Conservation (phyloP, 352 stramenopile genomes). For the Phytophthora fragariaefolia region DNA sequence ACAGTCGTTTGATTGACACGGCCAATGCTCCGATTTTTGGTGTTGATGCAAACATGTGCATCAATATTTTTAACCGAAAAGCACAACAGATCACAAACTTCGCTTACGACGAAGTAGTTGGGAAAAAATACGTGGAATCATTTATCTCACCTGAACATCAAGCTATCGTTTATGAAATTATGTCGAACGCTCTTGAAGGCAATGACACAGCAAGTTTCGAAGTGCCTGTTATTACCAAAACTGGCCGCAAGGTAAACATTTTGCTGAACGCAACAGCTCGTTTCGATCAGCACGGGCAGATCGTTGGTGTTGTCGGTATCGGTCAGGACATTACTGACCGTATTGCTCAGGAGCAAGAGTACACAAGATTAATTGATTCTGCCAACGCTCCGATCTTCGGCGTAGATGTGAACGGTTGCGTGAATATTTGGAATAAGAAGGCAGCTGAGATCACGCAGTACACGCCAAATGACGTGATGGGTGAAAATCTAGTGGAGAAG, state of each 20-base stretch:
- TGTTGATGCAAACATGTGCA: conserved; percentile 56
- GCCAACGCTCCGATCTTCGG: conserved; percentile 74
- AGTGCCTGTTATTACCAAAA: conserved; percentile 61
- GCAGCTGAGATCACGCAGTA: conserved; percentile 77
- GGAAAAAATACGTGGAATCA: conserved; percentile 65
- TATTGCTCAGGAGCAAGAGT: conserved; percentile 87
- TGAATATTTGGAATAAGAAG: conserved; percentile 71
- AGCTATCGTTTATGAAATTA: conserved; percentile 29
- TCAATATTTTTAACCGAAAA: conserved; percentile 86
- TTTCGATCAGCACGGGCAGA: conserved; percentile 50
- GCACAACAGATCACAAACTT: conserved; percentile 84
- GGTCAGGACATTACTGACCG: conserved; percentile 77
- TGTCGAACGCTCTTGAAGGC: conserved; percentile 50
- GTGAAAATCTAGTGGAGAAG: conserved; percentile 44
- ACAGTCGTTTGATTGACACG: conserved; percentile 25
- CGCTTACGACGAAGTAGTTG: conserved; percentile 77
- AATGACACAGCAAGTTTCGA: conserved; percentile 62
- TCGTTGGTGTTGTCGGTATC: conserved; percentile 66
- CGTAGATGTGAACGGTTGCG: conserved; percentile 67
- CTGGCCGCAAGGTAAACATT: conserved; percentile 44
- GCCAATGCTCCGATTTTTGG: conserved; percentile 51
- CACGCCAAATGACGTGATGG: conserved; percentile 43
- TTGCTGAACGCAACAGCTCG: conserved; percentile 57
- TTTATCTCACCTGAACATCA: conserved; percentile 59
- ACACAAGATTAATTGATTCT: conserved; percentile 61